Percentiles rank a stretch among this genome's conserved stretches.
These are phyloP conservation scores for Candida arabinofermentans DNA, from an alignment of 805 yeast species.

Conservation along the genomic window DNA sequence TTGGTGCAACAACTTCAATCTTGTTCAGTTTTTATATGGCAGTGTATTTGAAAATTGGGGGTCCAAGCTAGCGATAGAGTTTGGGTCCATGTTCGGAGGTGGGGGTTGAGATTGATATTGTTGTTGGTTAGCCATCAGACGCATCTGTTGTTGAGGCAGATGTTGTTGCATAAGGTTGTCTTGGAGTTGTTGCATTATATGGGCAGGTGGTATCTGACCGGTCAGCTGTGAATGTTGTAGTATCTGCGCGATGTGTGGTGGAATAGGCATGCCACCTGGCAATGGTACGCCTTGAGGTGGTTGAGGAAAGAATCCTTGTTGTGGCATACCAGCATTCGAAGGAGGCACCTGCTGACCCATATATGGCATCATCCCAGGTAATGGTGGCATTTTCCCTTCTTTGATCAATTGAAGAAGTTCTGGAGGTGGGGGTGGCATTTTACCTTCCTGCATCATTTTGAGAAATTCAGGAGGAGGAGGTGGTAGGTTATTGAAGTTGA, in stretches of 20 bases:
- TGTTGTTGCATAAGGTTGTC: slow-evolving; percentile 7
- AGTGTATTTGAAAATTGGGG: too few relatives aligned
- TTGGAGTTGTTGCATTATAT: slow-evolving; percentile 7
- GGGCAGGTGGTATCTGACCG: slow-evolving; percentile 18
- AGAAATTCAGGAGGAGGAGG: slow-evolving; percentile 12
- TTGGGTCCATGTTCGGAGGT: background rate
- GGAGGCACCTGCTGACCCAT: background rate
- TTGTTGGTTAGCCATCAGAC: background rate
- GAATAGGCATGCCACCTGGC: background rate
- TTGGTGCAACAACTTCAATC: too few relatives aligned
- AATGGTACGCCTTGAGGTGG: slow-evolving; percentile 6
- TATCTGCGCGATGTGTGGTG: background rate
- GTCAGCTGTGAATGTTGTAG: slow-evolving; percentile 12
- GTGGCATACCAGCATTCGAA: background rate
- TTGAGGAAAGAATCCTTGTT: background rate
- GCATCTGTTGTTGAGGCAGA: slow-evolving; percentile 1
- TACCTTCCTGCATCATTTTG: slow-evolving; percentile 3
- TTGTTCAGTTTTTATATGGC: too few relatives aligned
- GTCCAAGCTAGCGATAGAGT: too few relatives aligned
- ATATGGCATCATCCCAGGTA: slow-evolving; percentile 21
- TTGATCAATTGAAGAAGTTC: slow-evolving; percentile 23
- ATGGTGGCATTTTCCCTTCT: slow-evolving; percentile 28
- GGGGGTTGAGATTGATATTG: background rate
- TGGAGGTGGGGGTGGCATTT: slow-evolving; percentile 28
- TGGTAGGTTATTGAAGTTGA: slow-evolving; percentile 2